These are phyloP conservation scores for Lupinus albus DNA, from an alignment of 306 rosid genomes.

Conservation along the genomic window DNA sequence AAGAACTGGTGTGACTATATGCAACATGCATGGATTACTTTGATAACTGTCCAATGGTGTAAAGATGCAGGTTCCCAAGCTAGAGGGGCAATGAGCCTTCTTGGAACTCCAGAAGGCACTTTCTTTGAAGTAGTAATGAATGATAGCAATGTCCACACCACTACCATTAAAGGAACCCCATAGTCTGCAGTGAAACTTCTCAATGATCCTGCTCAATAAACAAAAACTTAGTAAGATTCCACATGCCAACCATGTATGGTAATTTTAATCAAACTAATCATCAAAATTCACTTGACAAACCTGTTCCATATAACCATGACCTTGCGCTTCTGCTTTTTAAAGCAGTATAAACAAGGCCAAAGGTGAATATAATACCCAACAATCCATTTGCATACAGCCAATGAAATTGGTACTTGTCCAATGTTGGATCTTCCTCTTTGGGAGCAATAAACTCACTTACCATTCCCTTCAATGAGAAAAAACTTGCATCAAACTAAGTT, in stretches of 20 bases:
- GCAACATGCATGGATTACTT: slow-evolving; percentile 50
- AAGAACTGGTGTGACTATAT: slow-evolving; percentile 1
- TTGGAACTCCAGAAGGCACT: slow-evolving; percentile 77
- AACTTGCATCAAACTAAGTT: slow-evolving; percentile 3
- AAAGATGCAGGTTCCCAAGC: slow-evolving; percentile 77
- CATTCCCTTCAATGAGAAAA: slow-evolving; percentile 57
- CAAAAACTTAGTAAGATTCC: slow-evolving; percentile 17
- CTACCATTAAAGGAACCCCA: slow-evolving; percentile 83
- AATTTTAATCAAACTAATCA: not conserved
- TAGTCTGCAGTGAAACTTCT: slow-evolving; percentile 81
- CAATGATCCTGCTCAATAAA: slow-evolving; percentile 54
- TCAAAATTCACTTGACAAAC: slow-evolving; percentile 45
- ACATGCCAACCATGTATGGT: not conserved
- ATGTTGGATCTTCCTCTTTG: slow-evolving; percentile 49
- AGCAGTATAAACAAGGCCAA: slow-evolving; percentile 73
- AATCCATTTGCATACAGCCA: slow-evolving; percentile 81
- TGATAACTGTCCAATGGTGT: slow-evolving; percentile 76
- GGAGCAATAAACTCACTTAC: slow-evolving; percentile 70
- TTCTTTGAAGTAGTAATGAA: slow-evolving; percentile 54
- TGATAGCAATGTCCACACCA: slow-evolving; percentile 75
- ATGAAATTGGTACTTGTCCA: slow-evolving; percentile 54
- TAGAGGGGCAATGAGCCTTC: slow-evolving; percentile 74
- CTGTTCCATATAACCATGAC: slow-evolving; percentile 85
- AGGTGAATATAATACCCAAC: slow-evolving; percentile 66
- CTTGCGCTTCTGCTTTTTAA: slow-evolving; percentile 82